A percentile compares a stretch with the other conserved stretches of the same genome.
Evolutionary conservation across 2,329 filamentous ascomycete genomes (phyloP).

Genomic region (Thielaviopsis musarum): DNA sequence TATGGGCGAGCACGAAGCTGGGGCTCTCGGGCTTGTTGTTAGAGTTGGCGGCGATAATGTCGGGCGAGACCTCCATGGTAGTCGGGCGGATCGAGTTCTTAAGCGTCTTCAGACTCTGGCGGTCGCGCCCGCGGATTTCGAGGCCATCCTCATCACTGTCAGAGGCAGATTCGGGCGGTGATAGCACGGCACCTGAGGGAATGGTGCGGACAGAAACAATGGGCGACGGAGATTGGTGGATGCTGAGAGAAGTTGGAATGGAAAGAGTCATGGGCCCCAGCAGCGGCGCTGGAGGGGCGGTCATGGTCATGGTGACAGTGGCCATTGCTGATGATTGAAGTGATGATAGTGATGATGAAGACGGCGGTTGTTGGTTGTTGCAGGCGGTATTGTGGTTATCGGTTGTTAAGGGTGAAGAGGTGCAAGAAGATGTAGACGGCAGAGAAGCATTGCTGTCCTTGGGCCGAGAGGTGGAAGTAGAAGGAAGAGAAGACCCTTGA

Average conservation of each 20-base stretch:
- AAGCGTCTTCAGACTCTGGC: constrained; percentile 46
- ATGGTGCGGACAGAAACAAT: constrained; percentile 55
- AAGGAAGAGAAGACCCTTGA: constrained; percentile 5
- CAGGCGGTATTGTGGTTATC: background rate
- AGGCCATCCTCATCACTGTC: constrained; percentile 49
- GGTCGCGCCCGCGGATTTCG: constrained; percentile 29
- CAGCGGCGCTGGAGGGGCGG: constrained; percentile 5
- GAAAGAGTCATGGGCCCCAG: constrained; percentile 13
- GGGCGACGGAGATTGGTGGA: constrained; percentile 74
- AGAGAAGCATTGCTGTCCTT: constrained; percentile 6
- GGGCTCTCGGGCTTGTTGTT: constrained; percentile 25
- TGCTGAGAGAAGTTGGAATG: constrained; percentile 36
- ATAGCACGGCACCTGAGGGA: constrained; percentile 71
- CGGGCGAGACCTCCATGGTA: constrained; percentile 15
- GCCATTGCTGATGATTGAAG: constrained; percentile 10
- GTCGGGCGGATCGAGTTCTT: constrained; percentile 58
- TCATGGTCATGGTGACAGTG: constrained; percentile 10
- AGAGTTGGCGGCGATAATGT: constrained; percentile 20
- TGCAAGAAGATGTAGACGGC: constrained; percentile 4
- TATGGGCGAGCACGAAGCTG: constrained; percentile 21
- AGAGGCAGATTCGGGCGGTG: constrained; percentile 70
- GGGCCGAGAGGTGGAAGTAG: constrained; percentile 4
- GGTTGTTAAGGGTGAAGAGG: constrained; percentile 2
- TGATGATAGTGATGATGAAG: constrained; percentile 3
- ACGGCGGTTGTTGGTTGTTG: background rate